These are phyloP conservation scores for Candida ipomoeae DNA, from an alignment of 805 yeast species.

Conservation along the genomic window DNA sequence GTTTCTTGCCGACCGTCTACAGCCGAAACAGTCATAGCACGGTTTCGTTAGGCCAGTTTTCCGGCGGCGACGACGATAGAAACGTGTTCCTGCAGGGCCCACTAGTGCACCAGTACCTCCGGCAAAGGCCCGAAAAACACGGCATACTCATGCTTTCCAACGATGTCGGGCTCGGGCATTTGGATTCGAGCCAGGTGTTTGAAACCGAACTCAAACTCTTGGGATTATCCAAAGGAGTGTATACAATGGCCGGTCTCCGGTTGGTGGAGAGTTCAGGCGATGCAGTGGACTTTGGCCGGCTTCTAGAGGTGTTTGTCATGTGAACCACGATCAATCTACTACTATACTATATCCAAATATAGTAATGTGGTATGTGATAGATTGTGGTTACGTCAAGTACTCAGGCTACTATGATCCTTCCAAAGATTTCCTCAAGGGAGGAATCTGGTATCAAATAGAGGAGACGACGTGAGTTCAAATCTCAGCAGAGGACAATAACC, in stretches of 20 bases:
- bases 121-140: constrained; percentile 36
- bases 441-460: no score
- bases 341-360: no score
- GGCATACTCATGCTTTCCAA: constrained; percentile 65
- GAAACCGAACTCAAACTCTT: constrained; percentile 60
- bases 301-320: constrained; percentile 63
- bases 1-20: not conserved
- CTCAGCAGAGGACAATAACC: no score
- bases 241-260: constrained; percentile 59
- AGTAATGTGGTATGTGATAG: no score
- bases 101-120: constrained; percentile 30
- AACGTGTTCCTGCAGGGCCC: constrained; percentile 19
- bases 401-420: no score
- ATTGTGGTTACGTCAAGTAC: no score
- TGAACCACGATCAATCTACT: constrained; percentile 4
- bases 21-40: not conserved
- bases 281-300: constrained; percentile 62
- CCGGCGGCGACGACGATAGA: constrained; percentile 4
- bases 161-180: constrained; percentile 59
- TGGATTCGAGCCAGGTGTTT: constrained; percentile 58
- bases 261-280: constrained; percentile 68
- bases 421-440: no score
- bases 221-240: constrained; percentile 63
- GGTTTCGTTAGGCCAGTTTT: not conserved
- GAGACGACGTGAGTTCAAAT: no score